Conservation (phyloP, 495 filamentous ascomycete species). For the Bacidia gigantensis region DNA sequence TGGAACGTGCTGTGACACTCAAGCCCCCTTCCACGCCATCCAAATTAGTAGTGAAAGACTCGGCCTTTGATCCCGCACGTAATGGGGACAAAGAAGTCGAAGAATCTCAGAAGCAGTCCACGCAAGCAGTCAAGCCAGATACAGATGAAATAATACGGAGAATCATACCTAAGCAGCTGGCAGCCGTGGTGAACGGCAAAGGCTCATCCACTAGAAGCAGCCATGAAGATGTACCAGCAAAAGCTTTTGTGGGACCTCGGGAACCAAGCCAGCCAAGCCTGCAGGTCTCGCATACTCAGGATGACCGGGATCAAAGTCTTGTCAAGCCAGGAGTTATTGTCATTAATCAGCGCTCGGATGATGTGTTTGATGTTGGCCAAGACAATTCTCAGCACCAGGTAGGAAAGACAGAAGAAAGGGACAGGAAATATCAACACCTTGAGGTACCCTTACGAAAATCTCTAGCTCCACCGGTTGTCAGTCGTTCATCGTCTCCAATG, state of each 20-base stretch:
- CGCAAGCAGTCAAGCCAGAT: neutral
- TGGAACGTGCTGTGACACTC: slow-evolving; percentile 17
- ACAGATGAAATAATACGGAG: neutral
- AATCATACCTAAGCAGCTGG: neutral
- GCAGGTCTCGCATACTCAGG: too few relatives aligned
- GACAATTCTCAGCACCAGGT: neutral
- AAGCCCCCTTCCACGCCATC: slow-evolving; percentile 20
- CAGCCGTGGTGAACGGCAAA: neutral
- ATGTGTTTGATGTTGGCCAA: neutral
- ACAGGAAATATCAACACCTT: slow-evolving; percentile 11
- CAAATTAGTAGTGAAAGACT: neutral
- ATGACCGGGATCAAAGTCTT: too few relatives aligned
- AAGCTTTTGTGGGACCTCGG: neutral
- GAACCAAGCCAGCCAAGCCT: neutral
- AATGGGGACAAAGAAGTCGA: neutral
- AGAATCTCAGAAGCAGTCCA: neutral
- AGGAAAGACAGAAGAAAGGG: neutral
- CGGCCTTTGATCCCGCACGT: neutral
- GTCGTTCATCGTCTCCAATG: slow-evolving; percentile 34
- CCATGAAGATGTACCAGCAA: neutral
- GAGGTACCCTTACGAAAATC: slow-evolving; percentile 15
- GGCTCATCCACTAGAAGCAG: neutral
- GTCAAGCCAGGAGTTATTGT: neutral
- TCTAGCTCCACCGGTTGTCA: slow-evolving; percentile 27
- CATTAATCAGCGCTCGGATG: neutral